A percentile compares a stretch with the other conserved stretches of the same genome.
These are phyloP conservation scores for Coemansia sp. DNA, from an alignment of 192 early-diverging fungal genomes.

Conservation along the genomic window DNA sequence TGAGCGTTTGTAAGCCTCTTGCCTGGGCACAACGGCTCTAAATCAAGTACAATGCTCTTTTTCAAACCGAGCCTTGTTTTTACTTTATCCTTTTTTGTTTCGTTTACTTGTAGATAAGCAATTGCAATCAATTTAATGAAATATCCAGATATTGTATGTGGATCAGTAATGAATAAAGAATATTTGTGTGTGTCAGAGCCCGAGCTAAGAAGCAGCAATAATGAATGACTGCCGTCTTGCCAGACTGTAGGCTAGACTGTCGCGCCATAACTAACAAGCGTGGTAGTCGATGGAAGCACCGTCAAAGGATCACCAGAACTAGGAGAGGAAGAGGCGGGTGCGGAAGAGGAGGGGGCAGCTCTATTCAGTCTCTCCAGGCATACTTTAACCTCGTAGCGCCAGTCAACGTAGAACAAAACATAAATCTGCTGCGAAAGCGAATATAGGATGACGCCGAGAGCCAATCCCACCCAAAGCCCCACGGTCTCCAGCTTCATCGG, in stretches of 20 bases:
- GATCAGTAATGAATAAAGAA: background rate
- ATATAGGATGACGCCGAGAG: conserved; percentile 46
- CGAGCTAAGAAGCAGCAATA: too few species aligned
- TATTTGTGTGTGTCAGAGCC: background rate
- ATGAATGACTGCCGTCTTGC: too few species aligned
- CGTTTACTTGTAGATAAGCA: background rate
- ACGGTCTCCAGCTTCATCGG: conserved; percentile 35
- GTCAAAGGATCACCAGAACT: too few species aligned
- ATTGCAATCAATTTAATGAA: background rate
- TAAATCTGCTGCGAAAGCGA: conserved; percentile 31
- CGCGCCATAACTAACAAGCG: background rate
- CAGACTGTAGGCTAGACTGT: too few species aligned
- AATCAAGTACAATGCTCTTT: too few species aligned
- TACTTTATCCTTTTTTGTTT: too few species aligned
- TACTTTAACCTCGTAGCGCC: conserved; percentile 42
- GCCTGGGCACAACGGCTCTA: too few species aligned
- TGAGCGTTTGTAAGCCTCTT: conserved; percentile 38
- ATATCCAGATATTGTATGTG: background rate
- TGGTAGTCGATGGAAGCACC: background rate
- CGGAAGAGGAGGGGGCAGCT: too few species aligned
- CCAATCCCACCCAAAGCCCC: conserved; percentile 64
- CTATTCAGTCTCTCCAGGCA: conserved; percentile 29
- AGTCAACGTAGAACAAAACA: conserved; percentile 34
- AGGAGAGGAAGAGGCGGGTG: too few species aligned
- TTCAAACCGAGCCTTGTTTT: too few species aligned